Evolutionary conservation across 768 basidiomycete genomes (phyloP).

Genomic region (Aureoboletus auriporus): DNA sequence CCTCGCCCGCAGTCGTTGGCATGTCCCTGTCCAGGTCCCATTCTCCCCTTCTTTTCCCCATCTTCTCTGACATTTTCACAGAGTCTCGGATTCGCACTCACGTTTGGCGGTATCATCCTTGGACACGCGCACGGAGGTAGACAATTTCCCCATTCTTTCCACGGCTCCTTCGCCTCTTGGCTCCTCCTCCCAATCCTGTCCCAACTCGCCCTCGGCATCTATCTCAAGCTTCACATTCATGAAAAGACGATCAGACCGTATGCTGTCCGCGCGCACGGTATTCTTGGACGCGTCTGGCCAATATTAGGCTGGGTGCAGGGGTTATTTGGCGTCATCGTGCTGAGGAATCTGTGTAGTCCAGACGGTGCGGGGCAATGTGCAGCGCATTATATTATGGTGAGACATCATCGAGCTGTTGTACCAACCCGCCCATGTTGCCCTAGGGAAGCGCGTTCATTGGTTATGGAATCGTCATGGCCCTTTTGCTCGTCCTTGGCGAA

Average conservation of each 20-base stretch:
- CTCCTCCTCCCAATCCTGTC: constrained; percentile 55
- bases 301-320: constrained; percentile 87
- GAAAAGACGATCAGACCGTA: constrained; percentile 71
- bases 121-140: constrained; percentile 88
- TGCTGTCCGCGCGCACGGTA: constrained; percentile 64
- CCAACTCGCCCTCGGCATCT: constrained; percentile 75
- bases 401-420: constrained; percentile 4
- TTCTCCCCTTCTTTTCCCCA: not conserved
- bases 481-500: constrained; percentile 75
- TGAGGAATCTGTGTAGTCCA: constrained; percentile 78
- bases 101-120: constrained; percentile 69
- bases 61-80: constrained; percentile 20
- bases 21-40: constrained; percentile 76
- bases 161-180: constrained; percentile 58
- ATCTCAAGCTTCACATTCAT: constrained; percentile 89
- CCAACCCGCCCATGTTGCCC: constrained; percentile 3
- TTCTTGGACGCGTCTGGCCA: constrained; percentile 83
- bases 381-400: constrained; percentile 79
- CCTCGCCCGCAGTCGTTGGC: constrained; percentile 78
- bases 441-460: constrained; percentile 86
- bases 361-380: constrained; percentile 74
- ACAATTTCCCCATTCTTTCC: constrained; percentile 67
- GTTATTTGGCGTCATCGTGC: constrained; percentile 76
- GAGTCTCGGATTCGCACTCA: constrained; percentile 66
- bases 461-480: constrained; percentile 77